Evolutionary conservation across 768 basidiomycete species (phyloP).

Genomic region (Russula lepida): DNA sequence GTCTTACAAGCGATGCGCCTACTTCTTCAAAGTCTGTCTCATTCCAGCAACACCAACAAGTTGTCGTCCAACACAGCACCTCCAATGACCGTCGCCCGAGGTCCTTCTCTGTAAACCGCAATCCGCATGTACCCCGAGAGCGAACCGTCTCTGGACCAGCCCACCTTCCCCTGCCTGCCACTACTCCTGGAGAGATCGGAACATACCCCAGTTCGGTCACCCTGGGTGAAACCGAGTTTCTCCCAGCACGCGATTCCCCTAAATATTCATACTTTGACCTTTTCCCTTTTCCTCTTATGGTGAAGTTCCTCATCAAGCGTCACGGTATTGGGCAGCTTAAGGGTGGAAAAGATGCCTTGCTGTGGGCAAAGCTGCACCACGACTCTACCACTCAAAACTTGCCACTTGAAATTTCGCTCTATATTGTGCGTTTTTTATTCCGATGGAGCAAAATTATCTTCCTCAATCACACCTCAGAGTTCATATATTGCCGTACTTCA

Average conservation of each 20-base stretch:
- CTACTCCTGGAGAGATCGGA: slow-evolving; percentile 1
- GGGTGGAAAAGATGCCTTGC: slow-evolving; percentile 51
- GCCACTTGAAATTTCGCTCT: slow-evolving; percentile 61
- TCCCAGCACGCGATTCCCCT: slow-evolving; percentile 51
- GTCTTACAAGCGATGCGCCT: slow-evolving; percentile 19
- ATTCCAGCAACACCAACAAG: background rate
- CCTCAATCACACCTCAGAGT: slow-evolving; percentile 36
- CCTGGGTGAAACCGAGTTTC: slow-evolving; percentile 37
- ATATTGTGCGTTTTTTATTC: slow-evolving; percentile 38
- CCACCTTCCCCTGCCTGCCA: slow-evolving; percentile 17
- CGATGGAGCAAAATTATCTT: background rate
- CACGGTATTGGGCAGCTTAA: slow-evolving; percentile 46
- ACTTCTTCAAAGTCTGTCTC: background rate
- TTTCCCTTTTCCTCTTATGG: slow-evolving; percentile 60
- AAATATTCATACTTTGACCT: slow-evolving; percentile 53
- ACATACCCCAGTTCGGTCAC: slow-evolving; percentile 19
- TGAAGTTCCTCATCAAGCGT: slow-evolving; percentile 36
- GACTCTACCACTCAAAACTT: slow-evolving; percentile 45
- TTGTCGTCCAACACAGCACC: background rate
- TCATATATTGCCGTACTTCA: slow-evolving; percentile 60
- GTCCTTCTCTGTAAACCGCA: background rate
- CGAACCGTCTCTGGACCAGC: background rate
- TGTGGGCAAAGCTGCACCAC: slow-evolving; percentile 43
- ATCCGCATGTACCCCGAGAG: background rate
- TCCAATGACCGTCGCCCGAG: background rate